phyloP scores from a whole-genome alignment of 148 eudicot genomes.

The Rhododendron williamsianum region DNA sequence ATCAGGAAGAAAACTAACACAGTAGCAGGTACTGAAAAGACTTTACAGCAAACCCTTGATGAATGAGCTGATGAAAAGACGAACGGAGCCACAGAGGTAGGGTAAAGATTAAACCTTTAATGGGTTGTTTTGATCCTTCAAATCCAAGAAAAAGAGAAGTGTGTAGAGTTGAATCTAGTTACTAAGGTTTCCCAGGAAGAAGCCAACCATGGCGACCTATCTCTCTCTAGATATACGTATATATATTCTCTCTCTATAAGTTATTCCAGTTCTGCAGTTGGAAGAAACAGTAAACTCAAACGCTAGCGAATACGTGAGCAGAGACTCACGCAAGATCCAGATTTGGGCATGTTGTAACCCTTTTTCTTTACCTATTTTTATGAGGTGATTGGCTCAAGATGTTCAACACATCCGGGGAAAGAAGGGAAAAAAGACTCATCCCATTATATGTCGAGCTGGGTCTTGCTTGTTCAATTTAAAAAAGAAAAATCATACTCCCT shows the following conservation, averaged over 20 bases:
- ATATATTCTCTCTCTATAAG: neutral
- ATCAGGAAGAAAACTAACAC: neutral
- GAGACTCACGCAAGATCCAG: neutral
- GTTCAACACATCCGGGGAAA: neutral
- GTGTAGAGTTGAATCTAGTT: neutral
- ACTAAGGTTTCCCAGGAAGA: neutral
- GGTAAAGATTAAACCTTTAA: neutral
- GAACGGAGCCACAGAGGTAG: neutral
- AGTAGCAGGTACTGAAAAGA: neutral
- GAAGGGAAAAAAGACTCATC: no score
- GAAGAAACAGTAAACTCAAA: neutral
- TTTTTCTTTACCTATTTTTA: neutral
- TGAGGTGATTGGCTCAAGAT: neutral
- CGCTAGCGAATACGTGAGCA: neutral
- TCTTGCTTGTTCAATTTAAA: no score
- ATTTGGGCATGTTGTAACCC: neutral
- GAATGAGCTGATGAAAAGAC: neutral
- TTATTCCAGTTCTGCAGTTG: neutral
- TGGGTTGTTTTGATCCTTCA: slow-evolving; percentile 3
- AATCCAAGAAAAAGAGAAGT: neutral
- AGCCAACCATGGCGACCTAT: neutral
- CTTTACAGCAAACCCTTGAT: neutral
- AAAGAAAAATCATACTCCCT: no score
- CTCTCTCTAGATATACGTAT: neutral
- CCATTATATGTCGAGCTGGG: no score